phyloP scores from a whole-genome alignment of 495 filamentous ascomycete species.

The Rhizodiscina lignyota region DNA sequence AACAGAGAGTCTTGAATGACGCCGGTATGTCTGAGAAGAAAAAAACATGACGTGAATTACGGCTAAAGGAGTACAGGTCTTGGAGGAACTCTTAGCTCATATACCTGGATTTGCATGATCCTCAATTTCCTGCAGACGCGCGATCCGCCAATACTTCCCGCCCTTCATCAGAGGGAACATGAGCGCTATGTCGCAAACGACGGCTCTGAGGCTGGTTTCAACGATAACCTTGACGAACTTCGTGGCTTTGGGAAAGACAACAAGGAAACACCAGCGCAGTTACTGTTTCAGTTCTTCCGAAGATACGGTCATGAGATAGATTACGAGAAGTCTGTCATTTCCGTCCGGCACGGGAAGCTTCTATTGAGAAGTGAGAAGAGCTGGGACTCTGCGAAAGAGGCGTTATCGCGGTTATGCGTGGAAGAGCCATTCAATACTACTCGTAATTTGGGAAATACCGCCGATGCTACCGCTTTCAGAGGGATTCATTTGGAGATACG shows the following conservation, averaged over 20 bases:
- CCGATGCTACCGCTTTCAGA: constrained; percentile 81
- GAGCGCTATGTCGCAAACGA: constrained; percentile 39
- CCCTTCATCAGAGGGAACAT: constrained; percentile 63
- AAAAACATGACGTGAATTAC: not conserved
- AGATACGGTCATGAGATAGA: constrained; percentile 89
- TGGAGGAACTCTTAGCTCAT: constrained; percentile 90
- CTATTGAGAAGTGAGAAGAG: constrained; percentile 75
- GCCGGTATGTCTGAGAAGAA: constrained; percentile 47
- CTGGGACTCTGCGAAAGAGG: constrained; percentile 48
- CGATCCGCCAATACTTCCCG: constrained; percentile 72
- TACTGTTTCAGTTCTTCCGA: constrained; percentile 87
- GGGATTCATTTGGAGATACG: constrained; percentile 82
- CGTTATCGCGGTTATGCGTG: constrained; percentile 62
- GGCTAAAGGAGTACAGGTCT: constrained; percentile 37
- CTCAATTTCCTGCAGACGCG: constrained; percentile 89
- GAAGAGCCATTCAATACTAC: constrained; percentile 89
- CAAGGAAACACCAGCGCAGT: constrained; percentile 61
- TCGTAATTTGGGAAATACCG: constrained; percentile 95
- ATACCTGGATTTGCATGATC: constrained; percentile 99
- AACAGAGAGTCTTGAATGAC: constrained; percentile 80
- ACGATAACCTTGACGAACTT: constrained; percentile 63
- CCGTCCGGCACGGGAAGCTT: constrained; percentile 67
- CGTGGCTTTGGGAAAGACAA: constrained; percentile 62
- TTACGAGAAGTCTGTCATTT: constrained; percentile 70
- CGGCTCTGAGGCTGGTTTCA: constrained; percentile 55